phyloP scores from a whole-genome alignment of 202 grass and related monocot genomes.

The Miscanthus sacchariflorus region DNA sequence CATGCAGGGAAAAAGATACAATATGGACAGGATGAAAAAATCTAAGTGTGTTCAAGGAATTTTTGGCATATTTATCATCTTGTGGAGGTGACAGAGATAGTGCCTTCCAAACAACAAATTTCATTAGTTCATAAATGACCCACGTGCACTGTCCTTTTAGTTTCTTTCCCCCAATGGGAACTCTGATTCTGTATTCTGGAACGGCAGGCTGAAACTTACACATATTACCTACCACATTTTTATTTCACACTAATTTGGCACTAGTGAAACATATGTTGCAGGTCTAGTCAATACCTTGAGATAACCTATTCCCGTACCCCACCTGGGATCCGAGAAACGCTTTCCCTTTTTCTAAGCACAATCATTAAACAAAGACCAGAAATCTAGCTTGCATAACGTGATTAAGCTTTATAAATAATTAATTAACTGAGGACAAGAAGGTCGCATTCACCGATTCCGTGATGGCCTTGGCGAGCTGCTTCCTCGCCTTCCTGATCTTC shows the following conservation, averaged over 20 bases:
- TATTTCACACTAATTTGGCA: neutral
- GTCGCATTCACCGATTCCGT: neutral
- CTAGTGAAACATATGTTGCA: neutral
- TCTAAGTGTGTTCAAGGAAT: neutral
- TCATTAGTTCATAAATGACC: neutral
- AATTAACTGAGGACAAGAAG: neutral
- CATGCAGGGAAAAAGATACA: neutral
- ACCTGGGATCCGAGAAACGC: neutral
- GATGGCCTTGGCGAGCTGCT: neutral
- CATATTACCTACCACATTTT: neutral
- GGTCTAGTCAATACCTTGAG: neutral
- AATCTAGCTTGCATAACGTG: neutral
- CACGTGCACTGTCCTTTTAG: neutral
- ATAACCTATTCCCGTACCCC: neutral
- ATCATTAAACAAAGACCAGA: neutral
- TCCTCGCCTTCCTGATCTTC: slow-evolving; percentile 20
- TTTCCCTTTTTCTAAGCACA: neutral
- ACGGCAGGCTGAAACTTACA: neutral
- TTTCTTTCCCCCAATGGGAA: neutral
- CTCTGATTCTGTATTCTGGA: neutral
- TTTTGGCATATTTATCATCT: neutral
- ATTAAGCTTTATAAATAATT: neutral
- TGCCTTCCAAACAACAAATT: neutral
- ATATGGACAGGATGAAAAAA: neutral
- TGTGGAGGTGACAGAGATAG: neutral